Evolutionary conservation across 2,329 filamentous ascomycete species (phyloP).

Genomic region (Teratosphaeria gauchensis): DNA sequence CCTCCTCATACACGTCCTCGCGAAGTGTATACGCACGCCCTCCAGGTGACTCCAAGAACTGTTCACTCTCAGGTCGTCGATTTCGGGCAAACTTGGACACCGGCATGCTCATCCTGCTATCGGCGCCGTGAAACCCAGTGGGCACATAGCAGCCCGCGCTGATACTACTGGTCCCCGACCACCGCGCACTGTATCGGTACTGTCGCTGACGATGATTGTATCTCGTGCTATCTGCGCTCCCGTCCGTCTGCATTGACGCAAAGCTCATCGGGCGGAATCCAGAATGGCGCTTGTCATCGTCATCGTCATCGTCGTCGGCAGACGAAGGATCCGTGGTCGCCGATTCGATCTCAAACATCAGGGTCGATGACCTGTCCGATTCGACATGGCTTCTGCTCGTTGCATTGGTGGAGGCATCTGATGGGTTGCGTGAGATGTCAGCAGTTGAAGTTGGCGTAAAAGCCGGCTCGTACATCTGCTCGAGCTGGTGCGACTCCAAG

Average conservation of each 20-base stretch:
- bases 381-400: slow-evolving; percentile 2
- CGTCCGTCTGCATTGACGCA: not conserved
- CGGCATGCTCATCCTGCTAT: not conserved
- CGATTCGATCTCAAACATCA: slow-evolving; percentile 1
- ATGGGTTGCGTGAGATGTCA: not conserved
- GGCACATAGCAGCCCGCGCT: slow-evolving; percentile 13
- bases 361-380: slow-evolving; percentile 5
- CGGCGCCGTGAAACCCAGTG: not conserved
- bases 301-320: not conserved
- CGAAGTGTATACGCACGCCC: no score
- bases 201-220: not conserved
- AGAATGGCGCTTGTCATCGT: not conserved
- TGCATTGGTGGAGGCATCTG: slow-evolving; percentile 2
- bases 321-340: not conserved
- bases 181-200: not conserved
- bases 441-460: not conserved
- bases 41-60: not conserved
- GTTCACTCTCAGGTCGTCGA: not conserved
- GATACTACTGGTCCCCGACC: slow-evolving; percentile 1
- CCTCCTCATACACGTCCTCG: not conserved
- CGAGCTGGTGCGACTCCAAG: slow-evolving; percentile 5
- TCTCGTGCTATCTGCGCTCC: not conserved
- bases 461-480: not conserved
- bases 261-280: not conserved
- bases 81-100: not conserved